Base-by-base conservation (phyloP, 805 yeast species). In the Lipomyces mesembrius region DNA sequence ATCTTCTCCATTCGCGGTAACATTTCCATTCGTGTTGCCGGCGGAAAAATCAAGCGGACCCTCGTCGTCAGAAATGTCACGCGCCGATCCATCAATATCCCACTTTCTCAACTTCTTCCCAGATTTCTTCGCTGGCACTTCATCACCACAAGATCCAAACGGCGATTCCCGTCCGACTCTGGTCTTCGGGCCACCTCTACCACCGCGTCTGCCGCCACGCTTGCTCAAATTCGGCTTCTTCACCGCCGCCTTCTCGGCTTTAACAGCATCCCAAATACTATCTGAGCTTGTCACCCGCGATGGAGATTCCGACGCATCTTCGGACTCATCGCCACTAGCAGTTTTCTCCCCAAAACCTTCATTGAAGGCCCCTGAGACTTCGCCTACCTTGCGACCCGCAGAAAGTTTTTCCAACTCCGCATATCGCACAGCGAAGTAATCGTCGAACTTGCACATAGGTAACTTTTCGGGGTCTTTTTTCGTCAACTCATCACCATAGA, bases 11-110 rank as follows among this genome's bases (percentile, higher is more conserved):
- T 72, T 64, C n/a, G 68, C 74, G 3, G 74, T 61, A 1, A 68
- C 65, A 17, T 73, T 68, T 8, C 71, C 65, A 29, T 70, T 72
- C 8, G 69, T 71, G 27, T 72, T 68, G 22, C 64, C 71, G 6
- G 75, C 73, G 0, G 93, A 88, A 72, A 87, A 88, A 74, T 89
- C 93, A 56, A 89, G 76, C 2, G 77, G 76, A 0, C 78, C 76
- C 12, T 79, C 79, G 22, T 80, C 83, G 25, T 76, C 79, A 14
- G 77, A 78, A 43, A 85, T 89, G 22, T 67, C 74, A 60, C 81
- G 82, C 60, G 80, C 82, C 39, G 79, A 71, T 6, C 92, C 93
- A 73, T 87, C 89, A 37, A 84, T 84, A 32, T 84, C 88, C 91
- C 91, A 88, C 74, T 83, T 87, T 73, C 94, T 82, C 39, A 80